A percentile compares a stretch with the other conserved stretches of the same genome.
phyloP scores from a whole-genome alignment of 257 asterid genomes.

The Nyctanthes arbortristis region DNA sequence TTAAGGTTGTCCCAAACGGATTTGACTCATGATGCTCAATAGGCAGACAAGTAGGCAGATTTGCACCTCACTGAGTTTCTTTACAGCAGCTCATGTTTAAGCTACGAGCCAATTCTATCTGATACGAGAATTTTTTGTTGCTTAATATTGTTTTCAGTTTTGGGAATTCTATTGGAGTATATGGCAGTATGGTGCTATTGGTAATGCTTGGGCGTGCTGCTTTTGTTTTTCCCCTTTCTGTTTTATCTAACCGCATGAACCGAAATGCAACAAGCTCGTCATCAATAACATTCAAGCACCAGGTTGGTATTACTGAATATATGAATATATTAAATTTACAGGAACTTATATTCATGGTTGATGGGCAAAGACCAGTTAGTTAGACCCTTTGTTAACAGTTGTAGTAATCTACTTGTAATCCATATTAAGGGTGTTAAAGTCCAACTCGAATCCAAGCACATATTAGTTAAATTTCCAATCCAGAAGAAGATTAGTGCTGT shows the following conservation, averaged over 20 bases:
- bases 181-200: conserved; percentile 54
- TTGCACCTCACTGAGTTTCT: background rate
- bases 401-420: background rate
- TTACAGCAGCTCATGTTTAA: background rate
- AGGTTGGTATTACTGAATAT: conserved; percentile 40
- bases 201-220: conserved; percentile 88
- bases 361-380: background rate
- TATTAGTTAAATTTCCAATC: background rate
- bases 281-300: conserved; percentile 61
- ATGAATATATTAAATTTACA: background rate
- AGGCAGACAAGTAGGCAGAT: background rate
- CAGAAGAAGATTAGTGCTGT: background rate
- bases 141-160: conserved; percentile 38
- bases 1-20: background rate
- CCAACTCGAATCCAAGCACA: background rate
- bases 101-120: background rate
- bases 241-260: conserved; percentile 67
- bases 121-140: background rate
- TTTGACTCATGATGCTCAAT: background rate
- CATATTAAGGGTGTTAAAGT: background rate
- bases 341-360: background rate
- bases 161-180: conserved; percentile 54
- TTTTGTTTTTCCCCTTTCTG: conserved; percentile 87
- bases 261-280: conserved; percentile 54
- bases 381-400: background rate